Percentiles rank a stretch among this genome's conserved stretches.
These are phyloP conservation scores for Tricholoma terreum DNA, from an alignment of 768 basidiomycete genomes.

Conservation along the genomic window DNA sequence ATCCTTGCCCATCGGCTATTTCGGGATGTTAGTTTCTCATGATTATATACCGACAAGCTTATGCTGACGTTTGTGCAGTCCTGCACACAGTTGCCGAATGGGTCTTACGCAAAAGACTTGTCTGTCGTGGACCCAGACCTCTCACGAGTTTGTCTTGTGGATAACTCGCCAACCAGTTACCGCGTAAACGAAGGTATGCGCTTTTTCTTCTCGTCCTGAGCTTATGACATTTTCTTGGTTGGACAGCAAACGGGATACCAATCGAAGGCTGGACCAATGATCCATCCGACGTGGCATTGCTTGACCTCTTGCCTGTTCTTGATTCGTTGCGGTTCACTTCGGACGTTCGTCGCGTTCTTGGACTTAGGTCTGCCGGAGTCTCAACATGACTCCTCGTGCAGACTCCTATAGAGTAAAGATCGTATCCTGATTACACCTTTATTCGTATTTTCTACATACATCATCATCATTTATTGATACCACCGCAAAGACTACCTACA, in stretches of 20 bases:
- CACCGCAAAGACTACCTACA: conserved; percentile 28
- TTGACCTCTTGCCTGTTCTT: conserved; percentile 92
- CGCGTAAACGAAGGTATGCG: conserved; percentile 84
- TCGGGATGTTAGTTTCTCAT: conserved; percentile 71
- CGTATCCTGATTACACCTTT: conserved; percentile 24
- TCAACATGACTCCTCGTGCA: conserved; percentile 23
- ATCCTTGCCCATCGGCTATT: conserved; percentile 88
- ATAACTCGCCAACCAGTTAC: conserved; percentile 95
- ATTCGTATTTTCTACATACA: conserved; percentile 14
- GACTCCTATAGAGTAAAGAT: conserved; percentile 23
- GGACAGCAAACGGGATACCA: conserved; percentile 91
- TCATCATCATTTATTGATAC: conserved; percentile 29
- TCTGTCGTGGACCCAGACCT: conserved; percentile 86
- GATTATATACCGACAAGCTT: conserved; percentile 1
- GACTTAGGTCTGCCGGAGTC: conserved; percentile 50
- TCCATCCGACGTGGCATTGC: conserved; percentile 92
- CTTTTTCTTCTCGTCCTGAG: conserved; percentile 1
- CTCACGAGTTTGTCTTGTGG: conserved; percentile 89
- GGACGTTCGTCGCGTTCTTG: conserved; percentile 91
- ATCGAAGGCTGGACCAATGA: conserved; percentile 99
- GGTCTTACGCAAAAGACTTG: conserved; percentile 93
- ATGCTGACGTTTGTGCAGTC: conserved; percentile 48
- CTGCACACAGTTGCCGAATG: conserved; percentile 89
- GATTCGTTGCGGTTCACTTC: conserved; percentile 95
- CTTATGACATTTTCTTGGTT: conserved; percentile 4